Percentiles rank a stretch among this genome's conserved stretches.
These are phyloP conservation scores for Diutina sp. DNA, from an alignment of 1,139 yeast species.

Conservation along the genomic window DNA sequence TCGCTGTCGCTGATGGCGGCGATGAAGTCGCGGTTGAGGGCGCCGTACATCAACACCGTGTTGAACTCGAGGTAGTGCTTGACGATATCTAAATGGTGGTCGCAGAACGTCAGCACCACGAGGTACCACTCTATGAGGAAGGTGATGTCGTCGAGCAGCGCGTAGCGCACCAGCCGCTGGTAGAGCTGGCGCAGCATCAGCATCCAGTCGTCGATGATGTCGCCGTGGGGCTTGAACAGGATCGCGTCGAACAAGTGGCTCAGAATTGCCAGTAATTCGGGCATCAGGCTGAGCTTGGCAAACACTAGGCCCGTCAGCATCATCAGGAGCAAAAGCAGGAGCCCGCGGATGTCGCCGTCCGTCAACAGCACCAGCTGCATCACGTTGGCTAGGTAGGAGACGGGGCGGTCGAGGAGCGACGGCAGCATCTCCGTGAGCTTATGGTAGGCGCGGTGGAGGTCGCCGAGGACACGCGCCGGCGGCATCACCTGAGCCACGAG, in stretches of 20 bases:
- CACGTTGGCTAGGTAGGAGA: not conserved
- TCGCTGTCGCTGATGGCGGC: slow-evolving; percentile 9
- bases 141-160: slow-evolving; percentile 14
- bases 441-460: not conserved
- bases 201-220: slow-evolving; percentile 14
- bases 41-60: slow-evolving; percentile 15
- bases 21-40: slow-evolving; percentile 16
- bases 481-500: not conserved
- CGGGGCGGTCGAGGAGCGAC: not conserved
- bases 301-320: not conserved
- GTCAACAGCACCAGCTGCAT: slow-evolving; percentile 1
- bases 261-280: not conserved
- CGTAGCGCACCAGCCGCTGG: slow-evolving; percentile 10
- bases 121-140: slow-evolving; percentile 20
- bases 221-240: slow-evolving; percentile 3
- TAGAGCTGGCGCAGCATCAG: slow-evolving; percentile 13
- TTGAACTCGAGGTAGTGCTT: slow-evolving; percentile 22
- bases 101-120: slow-evolving; percentile 13
- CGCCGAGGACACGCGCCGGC: not conserved
- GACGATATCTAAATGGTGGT: slow-evolving; percentile 11
- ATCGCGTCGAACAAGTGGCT: not conserved
- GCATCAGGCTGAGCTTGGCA: not conserved
- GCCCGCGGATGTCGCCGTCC: not conserved
- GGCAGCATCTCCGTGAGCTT: not conserved
- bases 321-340: not conserved